Evolutionary conservation across 2,329 filamentous ascomycete genomes (phyloP), one percentile per base, ranked within the genome.

Genomic region (Venturia carpophila): DNA sequence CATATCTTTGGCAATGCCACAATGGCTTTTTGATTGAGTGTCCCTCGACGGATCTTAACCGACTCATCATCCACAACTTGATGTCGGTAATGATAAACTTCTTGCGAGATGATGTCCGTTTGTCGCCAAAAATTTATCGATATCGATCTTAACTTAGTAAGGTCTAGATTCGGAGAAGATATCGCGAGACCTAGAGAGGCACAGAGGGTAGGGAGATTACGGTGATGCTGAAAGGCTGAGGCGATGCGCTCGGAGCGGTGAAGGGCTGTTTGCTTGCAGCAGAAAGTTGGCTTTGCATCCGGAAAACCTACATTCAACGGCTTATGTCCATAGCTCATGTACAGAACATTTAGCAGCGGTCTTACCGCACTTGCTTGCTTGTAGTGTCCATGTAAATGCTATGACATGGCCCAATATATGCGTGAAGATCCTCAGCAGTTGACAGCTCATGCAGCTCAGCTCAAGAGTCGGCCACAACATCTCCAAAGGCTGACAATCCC

Each of bases 401-500:
- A 21, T 15, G 60, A 27, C n/a, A 30, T 30, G 15, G 37, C 17
- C 37, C 39, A n/a, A 47, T 62, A 21, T 62, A 42, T 21, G 43
- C 24, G 43, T 27, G 39, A 15, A 62, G 21, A 24, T 37, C 24
- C 3, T n/a, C 37, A 24, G 3, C 15, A 37, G 30, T n/a, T 15
- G 62, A 49, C 62, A 49, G 43, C 62, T 42, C 47, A 64, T 64
- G 45, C 63, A 56, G 41, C 45, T 41, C 30, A 7, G 34, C 37
- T 9, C 24, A 42, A n/a, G 34, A 30, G n/a, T 52, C n/a, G 45
- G 39, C 63, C 49, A 30, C 41, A 52, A 43, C 34, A 63, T 39
- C 41, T 63, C 63, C 47, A 41, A 37, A 52, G 47, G 47, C 63
- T 41, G 63, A 30, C 63, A 64, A 64, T 39, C 37, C 13, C n/a